Percentiles rank a stretch among this genome's conserved stretches.
These are phyloP conservation scores for Themeda triandra DNA, from an alignment of 176 grass and related monocot genomes.

Conservation along the genomic window DNA sequence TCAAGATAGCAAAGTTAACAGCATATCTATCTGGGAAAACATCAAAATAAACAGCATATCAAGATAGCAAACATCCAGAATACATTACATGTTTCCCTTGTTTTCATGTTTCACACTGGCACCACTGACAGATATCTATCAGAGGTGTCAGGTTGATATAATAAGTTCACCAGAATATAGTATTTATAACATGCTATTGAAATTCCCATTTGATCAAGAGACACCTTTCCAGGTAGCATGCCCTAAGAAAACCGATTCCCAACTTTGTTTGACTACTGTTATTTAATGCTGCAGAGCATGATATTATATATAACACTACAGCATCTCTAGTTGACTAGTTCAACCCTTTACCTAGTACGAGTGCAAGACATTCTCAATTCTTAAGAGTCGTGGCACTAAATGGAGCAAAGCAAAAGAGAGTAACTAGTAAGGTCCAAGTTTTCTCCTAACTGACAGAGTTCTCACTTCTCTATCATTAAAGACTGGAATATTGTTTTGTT, in stretches of 20 bases:
- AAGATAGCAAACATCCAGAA: no score
- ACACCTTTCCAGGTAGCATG: neutral
- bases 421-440: neutral
- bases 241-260: neutral
- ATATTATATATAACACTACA: neutral
- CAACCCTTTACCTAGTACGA: neutral
- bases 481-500: neutral
- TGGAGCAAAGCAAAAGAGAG: neutral
- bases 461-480: neutral
- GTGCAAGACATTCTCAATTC: neutral
- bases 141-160: neutral
- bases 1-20: conserved; percentile 21
- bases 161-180: neutral
- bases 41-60: conserved; percentile 11
- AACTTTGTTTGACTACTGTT: neutral
- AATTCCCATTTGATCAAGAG: neutral
- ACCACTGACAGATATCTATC: neutral
- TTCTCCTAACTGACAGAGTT: neutral
- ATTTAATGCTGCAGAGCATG: neutral
- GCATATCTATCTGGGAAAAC: conserved; percentile 22
- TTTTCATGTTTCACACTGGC: conserved; percentile 5
- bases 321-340: neutral
- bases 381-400: neutral
- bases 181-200: neutral
- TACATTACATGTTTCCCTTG: neutral